These are phyloP conservation scores for Zygoascus ofunaensis DNA, from an alignment of 805 yeast genomes.

Conservation along the genomic window DNA sequence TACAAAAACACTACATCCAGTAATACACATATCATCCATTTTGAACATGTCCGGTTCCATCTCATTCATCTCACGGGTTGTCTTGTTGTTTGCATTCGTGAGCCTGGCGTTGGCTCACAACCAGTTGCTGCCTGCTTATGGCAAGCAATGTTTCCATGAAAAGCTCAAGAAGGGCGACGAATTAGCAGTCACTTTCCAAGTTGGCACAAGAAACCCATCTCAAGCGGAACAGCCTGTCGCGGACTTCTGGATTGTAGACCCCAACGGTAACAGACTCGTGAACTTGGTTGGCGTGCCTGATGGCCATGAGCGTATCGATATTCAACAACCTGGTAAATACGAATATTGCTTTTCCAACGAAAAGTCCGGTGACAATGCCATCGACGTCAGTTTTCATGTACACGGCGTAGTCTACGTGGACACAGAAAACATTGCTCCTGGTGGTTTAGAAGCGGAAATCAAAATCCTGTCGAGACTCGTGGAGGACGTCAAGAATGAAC, in stretches of 20 bases:
- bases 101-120: conserved; percentile 51
- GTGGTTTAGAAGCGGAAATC: conserved; percentile 77
- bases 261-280: conserved; percentile 43
- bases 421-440: conserved; percentile 61
- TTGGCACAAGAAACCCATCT: conserved; percentile 67
- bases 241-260: conserved; percentile 54
- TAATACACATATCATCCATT: too few species aligned
- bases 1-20: too few species aligned
- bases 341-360: conserved; percentile 90
- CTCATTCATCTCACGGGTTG: background rate
- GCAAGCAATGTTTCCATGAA: conserved; percentile 84
- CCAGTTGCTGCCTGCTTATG: conserved; percentile 71
- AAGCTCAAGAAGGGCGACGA: conserved; percentile 74
- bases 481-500: conserved; percentile 81
- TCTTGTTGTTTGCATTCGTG: background rate
- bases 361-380: conserved; percentile 56
- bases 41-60: too few species aligned
- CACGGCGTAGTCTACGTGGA: conserved; percentile 88
- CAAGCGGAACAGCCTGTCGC: conserved; percentile 29
- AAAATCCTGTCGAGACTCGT: conserved; percentile 65
- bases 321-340: conserved; percentile 62
- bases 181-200: conserved; percentile 82
- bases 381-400: conserved; percentile 90
- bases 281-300: conserved; percentile 55
- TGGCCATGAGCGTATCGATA: conserved; percentile 66